phyloP scores from a whole-genome alignment of 352 stramenopile species.

The Phytophthora vignae region DNA sequence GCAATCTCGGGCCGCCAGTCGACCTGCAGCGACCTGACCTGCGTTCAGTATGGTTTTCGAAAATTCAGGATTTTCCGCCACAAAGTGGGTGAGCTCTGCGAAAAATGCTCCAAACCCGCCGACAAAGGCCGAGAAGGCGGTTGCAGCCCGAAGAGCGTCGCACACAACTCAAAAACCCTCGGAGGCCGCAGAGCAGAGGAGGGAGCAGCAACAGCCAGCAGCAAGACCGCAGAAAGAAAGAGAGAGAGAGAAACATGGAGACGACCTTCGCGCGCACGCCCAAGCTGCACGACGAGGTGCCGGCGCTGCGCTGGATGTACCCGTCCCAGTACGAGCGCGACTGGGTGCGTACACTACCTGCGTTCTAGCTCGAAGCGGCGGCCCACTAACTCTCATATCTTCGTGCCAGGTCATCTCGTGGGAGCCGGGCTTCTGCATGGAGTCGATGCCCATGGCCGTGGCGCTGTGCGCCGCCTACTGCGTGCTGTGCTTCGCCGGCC shows the following conservation, averaged over 20 bases:
- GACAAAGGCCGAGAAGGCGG: conserved; percentile 1
- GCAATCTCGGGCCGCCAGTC: neutral
- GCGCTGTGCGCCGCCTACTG: conserved; percentile 74
- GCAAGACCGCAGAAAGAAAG: conserved; percentile 12
- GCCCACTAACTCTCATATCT: neutral
- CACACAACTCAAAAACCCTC: conserved; percentile 41
- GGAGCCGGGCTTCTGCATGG: conserved; percentile 71
- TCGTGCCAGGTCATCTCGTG: conserved; percentile 60
- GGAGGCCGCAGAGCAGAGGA: conserved; percentile 4
- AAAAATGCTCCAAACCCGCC: conserved; percentile 13
- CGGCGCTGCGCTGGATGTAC: conserved; percentile 66
- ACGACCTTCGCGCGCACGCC: conserved; percentile 29
- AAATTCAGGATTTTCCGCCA: conserved; percentile 12
- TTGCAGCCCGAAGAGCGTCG: conserved; percentile 25
- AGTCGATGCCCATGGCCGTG: conserved; percentile 69
- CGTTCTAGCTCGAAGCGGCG: neutral
- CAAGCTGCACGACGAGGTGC: conserved; percentile 59
- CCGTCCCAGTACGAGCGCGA: conserved; percentile 80
- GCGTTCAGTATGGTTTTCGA: conserved; percentile 22
- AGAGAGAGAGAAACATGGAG: conserved; percentile 22
- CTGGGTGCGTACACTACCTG: conserved; percentile 48
- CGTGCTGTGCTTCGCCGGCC: conserved; percentile 78
- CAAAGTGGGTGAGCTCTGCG: conserved; percentile 23
- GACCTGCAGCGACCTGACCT: conserved; percentile 1
- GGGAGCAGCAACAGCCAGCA: too few species aligned